Conservation (phyloP, 2,329 filamentous ascomycete genomes). For the Hypoxylon rubiginosum region DNA sequence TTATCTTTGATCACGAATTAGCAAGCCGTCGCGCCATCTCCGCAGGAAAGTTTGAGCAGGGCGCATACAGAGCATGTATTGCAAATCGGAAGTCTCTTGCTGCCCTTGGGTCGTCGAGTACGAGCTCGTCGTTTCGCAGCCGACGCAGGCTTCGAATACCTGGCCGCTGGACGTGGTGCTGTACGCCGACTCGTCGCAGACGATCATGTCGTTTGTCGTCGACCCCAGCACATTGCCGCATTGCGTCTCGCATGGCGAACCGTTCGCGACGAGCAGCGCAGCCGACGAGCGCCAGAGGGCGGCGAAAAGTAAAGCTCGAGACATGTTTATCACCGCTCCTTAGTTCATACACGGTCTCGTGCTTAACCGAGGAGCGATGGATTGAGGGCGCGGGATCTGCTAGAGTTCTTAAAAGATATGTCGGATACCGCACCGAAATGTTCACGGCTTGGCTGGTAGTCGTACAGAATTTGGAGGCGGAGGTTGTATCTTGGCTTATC, state of each 20-base stretch:
- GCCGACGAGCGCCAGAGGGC: slow-evolving; percentile 42
- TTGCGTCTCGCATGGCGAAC: slow-evolving; percentile 63
- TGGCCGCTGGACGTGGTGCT: slow-evolving; percentile 56
- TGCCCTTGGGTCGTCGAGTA: slow-evolving; percentile 57
- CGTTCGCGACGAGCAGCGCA: slow-evolving; percentile 59
- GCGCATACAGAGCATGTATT: slow-evolving; percentile 68
- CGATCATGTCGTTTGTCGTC: slow-evolving; percentile 62
- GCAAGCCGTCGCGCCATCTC: not conserved
- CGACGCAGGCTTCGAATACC: slow-evolving; percentile 66
- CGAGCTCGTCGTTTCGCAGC: slow-evolving; percentile 65
- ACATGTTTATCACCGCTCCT: slow-evolving; percentile 33
- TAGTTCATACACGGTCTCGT: not conserved
- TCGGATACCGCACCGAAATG: slow-evolving; percentile 10
- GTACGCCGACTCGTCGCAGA: slow-evolving; percentile 61
- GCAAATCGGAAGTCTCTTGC: slow-evolving; percentile 61
- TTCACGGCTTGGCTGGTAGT: slow-evolving; percentile 6
- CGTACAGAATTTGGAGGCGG: slow-evolving; percentile 13
- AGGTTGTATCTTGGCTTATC: slow-evolving; percentile 25
- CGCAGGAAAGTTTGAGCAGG: not conserved
- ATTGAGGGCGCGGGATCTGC: not conserved
- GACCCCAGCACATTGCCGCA: slow-evolving; percentile 67
- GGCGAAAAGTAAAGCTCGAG: slow-evolving; percentile 38
- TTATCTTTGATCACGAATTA: slow-evolving; percentile 62
- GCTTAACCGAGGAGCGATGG: slow-evolving; percentile 15
- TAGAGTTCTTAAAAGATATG: slow-evolving; percentile 10